Percentiles rank a stretch among this genome's conserved stretches.
Evolutionary conservation across 1,284 basidiomycete genomes (phyloP).

Genomic region (Cutaneotrichosporon sp.): DNA sequence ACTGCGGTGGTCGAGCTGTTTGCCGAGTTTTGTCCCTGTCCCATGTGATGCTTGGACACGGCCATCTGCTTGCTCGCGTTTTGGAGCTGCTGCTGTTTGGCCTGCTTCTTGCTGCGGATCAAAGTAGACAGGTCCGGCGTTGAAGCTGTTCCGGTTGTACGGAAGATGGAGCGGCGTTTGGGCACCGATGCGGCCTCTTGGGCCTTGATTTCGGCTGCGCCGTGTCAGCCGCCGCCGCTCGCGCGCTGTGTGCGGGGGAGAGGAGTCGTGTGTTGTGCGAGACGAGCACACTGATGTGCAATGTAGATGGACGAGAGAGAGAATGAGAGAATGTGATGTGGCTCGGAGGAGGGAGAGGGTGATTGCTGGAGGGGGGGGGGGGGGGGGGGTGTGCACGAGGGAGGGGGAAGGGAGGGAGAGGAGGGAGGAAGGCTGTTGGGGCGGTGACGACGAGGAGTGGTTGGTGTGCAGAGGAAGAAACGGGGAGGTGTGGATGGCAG

Average conservation of each 20-base stretch:
- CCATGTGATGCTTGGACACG: background rate
- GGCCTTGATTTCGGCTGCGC: slow-evolving; percentile 25
- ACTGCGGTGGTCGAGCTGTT: slow-evolving; percentile 4
- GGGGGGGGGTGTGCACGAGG: background rate
- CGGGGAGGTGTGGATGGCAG: too few relatives aligned
- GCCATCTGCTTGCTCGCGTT: slow-evolving; percentile 49
- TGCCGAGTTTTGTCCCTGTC: background rate
- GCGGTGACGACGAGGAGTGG: too few relatives aligned
- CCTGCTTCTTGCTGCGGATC: slow-evolving; percentile 59
- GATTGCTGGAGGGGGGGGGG: background rate
- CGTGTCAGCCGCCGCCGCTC: too few relatives aligned
- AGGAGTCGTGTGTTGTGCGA: background rate
- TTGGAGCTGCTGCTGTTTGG: slow-evolving; percentile 4
- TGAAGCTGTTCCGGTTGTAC: slow-evolving; percentile 77
- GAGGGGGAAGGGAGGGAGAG: background rate
- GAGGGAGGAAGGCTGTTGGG: background rate
- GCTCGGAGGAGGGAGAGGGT: too few relatives aligned
- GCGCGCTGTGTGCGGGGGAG: background rate
- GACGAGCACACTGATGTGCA: background rate
- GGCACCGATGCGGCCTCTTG: slow-evolving; percentile 20
- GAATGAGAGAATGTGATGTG: background rate
- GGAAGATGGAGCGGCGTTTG: slow-evolving; percentile 74
- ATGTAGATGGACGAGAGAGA: background rate
- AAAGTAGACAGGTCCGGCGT: slow-evolving; percentile 82
- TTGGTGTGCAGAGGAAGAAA: too few relatives aligned